Evolutionary conservation across 2,329 filamentous ascomycete species (phyloP), one percentile per base, ranked within the genome.

Genomic region (Aureobasidium pullulans): DNA sequence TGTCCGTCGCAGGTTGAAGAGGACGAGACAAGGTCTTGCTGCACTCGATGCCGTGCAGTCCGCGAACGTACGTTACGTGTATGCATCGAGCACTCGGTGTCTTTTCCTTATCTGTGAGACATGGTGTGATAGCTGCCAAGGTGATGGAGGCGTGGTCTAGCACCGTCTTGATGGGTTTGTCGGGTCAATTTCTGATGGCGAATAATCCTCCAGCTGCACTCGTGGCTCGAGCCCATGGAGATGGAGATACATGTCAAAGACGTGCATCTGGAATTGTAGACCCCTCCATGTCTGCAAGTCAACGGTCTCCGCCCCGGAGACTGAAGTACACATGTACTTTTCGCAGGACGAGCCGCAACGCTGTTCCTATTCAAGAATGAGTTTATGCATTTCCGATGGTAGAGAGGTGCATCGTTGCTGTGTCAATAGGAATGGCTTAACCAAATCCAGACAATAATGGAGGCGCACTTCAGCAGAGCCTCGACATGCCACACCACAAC

Each of bases 331-430:
- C 28, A 19, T 54, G 50, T 54, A 54, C 50, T 40, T 31, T 37
- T 32, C 50, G 37, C 50, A 43, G 23, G 39, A 34, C 8, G 37
- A 54, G 39, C 50, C 50, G 50, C 50, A 9, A 32, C 37, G n/a
- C 28, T 54, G 29, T 32, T 54, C 50, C 50, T 32, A 54, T 43
- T 42, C 36, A 15, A 54, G 50, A 54, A 54, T 43, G 50, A 54
- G 37, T 54, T 43, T 29, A 36, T 19, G 50, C 23, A n/a, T 23
- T 43, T 31, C 37, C 39, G 34, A 43, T 32, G 50, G 50, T 42
- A 8, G 39, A 34, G 29, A 32, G 31, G 43, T 43, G 39, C 15
- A 53, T 40, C 37, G 50, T 43, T 54, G 50, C 39, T 54, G 39
- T 54, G 50, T 54, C 50, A 34, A 54, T 54, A 39, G n/a, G 4